phyloP scores from a whole-genome alignment of 306 rosid genomes.

The Pueraria montana region DNA sequence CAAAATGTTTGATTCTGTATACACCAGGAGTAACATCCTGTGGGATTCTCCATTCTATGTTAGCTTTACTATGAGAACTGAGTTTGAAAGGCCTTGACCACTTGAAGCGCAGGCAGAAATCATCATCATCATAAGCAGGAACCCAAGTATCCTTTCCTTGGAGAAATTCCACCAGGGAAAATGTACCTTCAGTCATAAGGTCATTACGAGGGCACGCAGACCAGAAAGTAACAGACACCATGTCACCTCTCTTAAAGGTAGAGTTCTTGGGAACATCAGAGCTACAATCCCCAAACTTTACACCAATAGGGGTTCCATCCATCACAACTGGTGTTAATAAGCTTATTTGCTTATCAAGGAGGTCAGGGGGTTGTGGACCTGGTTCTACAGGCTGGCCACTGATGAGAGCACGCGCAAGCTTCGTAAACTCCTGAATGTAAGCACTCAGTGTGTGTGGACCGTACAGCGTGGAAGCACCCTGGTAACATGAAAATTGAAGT shows the following conservation, averaged over 20 bases:
- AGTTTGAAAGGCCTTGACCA: constrained; percentile 86
- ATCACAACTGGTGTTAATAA: constrained; percentile 80
- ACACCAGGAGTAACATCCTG: constrained; percentile 70
- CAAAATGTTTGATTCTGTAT: constrained; percentile 86
- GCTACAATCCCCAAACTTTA: constrained; percentile 72
- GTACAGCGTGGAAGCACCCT: constrained; percentile 94
- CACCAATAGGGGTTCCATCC: constrained; percentile 74
- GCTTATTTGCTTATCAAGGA: constrained; percentile 78
- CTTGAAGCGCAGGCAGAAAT: constrained; percentile 87
- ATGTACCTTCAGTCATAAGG: constrained; percentile 96
- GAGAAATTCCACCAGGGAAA: constrained; percentile 83
- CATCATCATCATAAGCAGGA: constrained; percentile 91
- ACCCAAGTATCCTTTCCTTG: constrained; percentile 73
- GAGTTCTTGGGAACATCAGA: constrained; percentile 77
- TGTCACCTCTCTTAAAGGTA: constrained; percentile 75
- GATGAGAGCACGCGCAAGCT: constrained; percentile 79
- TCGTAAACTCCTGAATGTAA: constrained; percentile 91
- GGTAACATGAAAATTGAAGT: constrained; percentile 41
- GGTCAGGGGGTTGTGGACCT: constrained; percentile 95
- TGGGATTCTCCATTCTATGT: constrained; percentile 90
- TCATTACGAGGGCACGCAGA: constrained; percentile 95
- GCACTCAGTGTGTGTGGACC: constrained; percentile 96
- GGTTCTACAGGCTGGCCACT: constrained; percentile 56
- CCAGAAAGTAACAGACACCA: constrained; percentile 76
- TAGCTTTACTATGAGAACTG: constrained; percentile 72